Conservation (phyloP, 129 eudicot genomes). For the Tagetes erecta region DNA sequence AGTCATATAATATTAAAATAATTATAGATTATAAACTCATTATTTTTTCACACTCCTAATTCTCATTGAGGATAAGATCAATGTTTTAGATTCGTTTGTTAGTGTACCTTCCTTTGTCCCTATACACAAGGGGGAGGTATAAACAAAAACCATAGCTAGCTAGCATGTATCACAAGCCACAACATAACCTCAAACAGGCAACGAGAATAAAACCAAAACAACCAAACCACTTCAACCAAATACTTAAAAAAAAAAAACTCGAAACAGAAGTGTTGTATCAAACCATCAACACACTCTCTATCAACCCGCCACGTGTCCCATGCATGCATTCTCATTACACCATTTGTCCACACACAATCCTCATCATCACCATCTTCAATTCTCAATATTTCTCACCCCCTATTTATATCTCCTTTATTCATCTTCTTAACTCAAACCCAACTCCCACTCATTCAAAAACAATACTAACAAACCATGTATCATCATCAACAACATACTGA, state of each 20-base stretch:
- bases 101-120: background rate
- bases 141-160: background rate
- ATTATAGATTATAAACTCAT: too few relatives aligned
- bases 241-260: too few relatives aligned
- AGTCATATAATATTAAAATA: too few relatives aligned
- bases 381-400: background rate
- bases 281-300: conserved; percentile 52
- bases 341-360: conserved; percentile 43
- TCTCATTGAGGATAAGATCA: background rate
- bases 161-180: too few relatives aligned
- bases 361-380: conserved; percentile 36
- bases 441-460: too few relatives aligned
- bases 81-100: too few relatives aligned
- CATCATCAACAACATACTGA: conserved; percentile 21
- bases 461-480: background rate
- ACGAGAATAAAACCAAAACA: conserved; percentile 6
- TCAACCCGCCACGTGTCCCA: conserved; percentile 63
- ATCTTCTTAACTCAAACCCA: conserved; percentile 22
- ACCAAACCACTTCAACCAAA: background rate
- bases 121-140: background rate
- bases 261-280: background rate
- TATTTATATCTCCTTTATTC: conserved; percentile 22
- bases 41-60: too few relatives aligned
- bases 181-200: background rate
- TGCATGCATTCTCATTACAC: conserved; percentile 38